Conservation (phyloP, 768 basidiomycete genomes). For the Tulasnella sp. region DNA sequence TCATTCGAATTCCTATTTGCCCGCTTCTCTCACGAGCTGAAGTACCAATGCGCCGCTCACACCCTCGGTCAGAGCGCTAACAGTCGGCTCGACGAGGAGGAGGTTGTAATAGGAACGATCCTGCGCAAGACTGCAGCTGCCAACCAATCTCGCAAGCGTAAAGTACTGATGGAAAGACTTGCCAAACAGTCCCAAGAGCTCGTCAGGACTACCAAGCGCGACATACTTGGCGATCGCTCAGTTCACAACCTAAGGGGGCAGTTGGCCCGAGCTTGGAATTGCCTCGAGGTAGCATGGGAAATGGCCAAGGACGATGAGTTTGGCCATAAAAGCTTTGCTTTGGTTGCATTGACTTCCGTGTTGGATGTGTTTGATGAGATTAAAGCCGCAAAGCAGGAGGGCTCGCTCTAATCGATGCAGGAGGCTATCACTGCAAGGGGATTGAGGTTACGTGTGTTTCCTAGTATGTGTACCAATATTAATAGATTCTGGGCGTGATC, state of each 20-base stretch:
- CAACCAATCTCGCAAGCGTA: slow-evolving; percentile 57
- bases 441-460: too few species aligned
- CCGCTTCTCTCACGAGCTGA: slow-evolving; percentile 65
- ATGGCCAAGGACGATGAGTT: slow-evolving; percentile 42
- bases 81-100: slow-evolving; percentile 65
- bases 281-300: slow-evolving; percentile 60
- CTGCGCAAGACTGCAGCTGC: slow-evolving; percentile 61
- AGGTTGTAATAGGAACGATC: slow-evolving; percentile 75
- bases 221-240: slow-evolving; percentile 15
- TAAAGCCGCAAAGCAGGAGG: background rate
- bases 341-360: slow-evolving; percentile 63
- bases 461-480: too few species aligned
- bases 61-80: slow-evolving; percentile 62
- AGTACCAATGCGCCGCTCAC: slow-evolving; percentile 71
- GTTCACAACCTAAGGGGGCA: slow-evolving; percentile 40
- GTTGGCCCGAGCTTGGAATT: slow-evolving; percentile 63
- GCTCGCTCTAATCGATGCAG: too few species aligned
- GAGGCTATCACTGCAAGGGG: too few species aligned
- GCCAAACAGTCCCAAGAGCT: slow-evolving; percentile 40
- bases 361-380: slow-evolving; percentile 58
- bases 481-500: too few species aligned
- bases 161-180: slow-evolving; percentile 53
- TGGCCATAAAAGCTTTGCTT: slow-evolving; percentile 62
- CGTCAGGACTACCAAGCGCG: background rate
- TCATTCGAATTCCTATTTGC: slow-evolving; percentile 47